Conservation (phyloP, 805 yeast species). For the Candida sphagnicola region DNA sequence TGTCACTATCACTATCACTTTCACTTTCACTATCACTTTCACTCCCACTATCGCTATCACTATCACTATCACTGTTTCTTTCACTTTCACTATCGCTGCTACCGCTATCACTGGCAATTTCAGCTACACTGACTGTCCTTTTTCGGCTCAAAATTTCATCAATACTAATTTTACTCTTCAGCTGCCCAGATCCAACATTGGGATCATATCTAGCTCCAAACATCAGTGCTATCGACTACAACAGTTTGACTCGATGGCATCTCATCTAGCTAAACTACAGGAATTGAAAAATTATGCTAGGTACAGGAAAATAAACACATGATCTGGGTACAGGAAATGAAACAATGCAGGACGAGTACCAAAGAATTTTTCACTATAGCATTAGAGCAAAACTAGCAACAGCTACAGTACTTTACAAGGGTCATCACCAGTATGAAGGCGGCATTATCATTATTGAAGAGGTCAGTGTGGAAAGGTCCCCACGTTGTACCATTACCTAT, state of each 20-base stretch:
- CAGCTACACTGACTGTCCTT: slow-evolving; percentile 16
- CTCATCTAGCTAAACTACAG: background rate
- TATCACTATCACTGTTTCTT: slow-evolving; percentile 10
- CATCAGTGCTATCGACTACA: slow-evolving; percentile 29
- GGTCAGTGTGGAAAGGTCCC: slow-evolving; percentile 65
- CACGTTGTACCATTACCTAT: slow-evolving; percentile 93
- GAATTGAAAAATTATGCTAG: background rate
- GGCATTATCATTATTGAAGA: slow-evolving; percentile 23
- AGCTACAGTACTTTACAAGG: too few species aligned
- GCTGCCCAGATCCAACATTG: slow-evolving; percentile 7
- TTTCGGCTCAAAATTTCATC: slow-evolving; percentile 8
- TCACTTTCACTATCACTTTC: slow-evolving; percentile 12
- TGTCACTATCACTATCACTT: slow-evolving; percentile 6
- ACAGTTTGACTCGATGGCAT: background rate
- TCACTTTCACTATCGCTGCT: slow-evolving; percentile 10
- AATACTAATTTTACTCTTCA: slow-evolving; percentile 1
- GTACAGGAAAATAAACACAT: background rate
- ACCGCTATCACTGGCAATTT: slow-evolving; percentile 5
- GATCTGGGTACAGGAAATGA: background rate
- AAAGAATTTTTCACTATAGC: background rate
- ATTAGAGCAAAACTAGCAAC: background rate
- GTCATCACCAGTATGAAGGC: slow-evolving; percentile 28
- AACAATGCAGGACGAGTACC: background rate
- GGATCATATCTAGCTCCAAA: slow-evolving; percentile 69
- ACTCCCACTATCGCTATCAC: slow-evolving; percentile 6